These are phyloP conservation scores for Hanseniaspora guilliermondii DNA, from an alignment of 805 yeast species.

Conservation along the genomic window DNA sequence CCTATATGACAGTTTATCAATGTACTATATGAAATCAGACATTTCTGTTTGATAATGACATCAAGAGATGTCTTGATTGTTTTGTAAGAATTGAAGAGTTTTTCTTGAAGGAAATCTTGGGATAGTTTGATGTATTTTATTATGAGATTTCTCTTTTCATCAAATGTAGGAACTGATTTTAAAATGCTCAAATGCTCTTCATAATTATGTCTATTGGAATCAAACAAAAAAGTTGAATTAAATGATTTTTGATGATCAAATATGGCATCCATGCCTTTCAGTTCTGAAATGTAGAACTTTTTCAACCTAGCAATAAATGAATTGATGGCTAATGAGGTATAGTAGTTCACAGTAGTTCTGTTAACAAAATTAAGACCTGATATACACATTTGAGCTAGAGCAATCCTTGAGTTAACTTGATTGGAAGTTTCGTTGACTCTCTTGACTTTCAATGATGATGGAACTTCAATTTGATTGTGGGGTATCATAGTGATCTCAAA, in stretches of 20 bases:
- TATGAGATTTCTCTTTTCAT: constrained; percentile 2
- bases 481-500: constrained; percentile 15
- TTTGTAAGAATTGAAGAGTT: not conserved
- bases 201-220: not conserved
- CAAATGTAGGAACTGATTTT: not conserved
- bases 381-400: not conserved
- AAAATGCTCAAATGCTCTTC: not conserved
- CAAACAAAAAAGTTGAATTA: not conserved
- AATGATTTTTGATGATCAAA: not conserved
- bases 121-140: not conserved
- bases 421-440: constrained; percentile 3
- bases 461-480: constrained; percentile 11
- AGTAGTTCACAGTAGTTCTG: not conserved
- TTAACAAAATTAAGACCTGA: constrained; percentile 2
- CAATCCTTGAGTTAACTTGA: not conserved
- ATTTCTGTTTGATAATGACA: not conserved
- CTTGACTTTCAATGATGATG: not conserved
- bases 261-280: constrained; percentile 3
- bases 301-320: not conserved
- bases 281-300: not conserved
- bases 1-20: constrained; percentile 5
- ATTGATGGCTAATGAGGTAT: constrained; percentile 6
- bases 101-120: not conserved
- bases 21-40: not conserved
- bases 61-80: not conserved